Evolutionary conservation across 129 eudicot genomes (phyloP), one percentile per base, ranked within the genome.

Genomic region (Helianthus tuberosus): DNA sequence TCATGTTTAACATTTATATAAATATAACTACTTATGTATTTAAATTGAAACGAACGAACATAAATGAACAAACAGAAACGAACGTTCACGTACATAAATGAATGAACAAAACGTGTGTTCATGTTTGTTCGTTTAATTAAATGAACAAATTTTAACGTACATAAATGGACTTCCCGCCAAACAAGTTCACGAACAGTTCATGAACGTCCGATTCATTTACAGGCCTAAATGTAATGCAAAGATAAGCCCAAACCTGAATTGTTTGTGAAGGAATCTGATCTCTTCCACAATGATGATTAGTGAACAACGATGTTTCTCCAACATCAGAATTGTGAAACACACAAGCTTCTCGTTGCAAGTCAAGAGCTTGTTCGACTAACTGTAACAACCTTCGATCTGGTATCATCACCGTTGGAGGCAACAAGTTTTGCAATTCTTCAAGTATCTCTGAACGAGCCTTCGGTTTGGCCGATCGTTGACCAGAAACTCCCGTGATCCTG

Each of bases 241-340:
- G 29, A 61, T 32, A n/a, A n/a, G 41, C 46, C 17, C 73, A 43
- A 15, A 89, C 98, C 96, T 92, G 96, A 63, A 82, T 58, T 16
- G 96, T 93, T 69, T 76, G 91, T 66, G 86, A 87, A 74, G 98
- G 98, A 66, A 93, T 90, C 25, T 83, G 76, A 51, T 83, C 91
- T 77, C 79, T 80, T 78, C 97, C 97, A 79, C 98, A 93, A 58
- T 81, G 90, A 83, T 93, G 98, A 68, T 93, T 93, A 38, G 89
- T 41, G 59, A 82, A 88, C 80, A 93, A 71, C 13, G 98, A 90
- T 58, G 90, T 86, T 66, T 88, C 91, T 43, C 78, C 83, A 69
- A 51, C 86, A 43, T 77, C 78, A 69, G 96, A 84, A 80, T 93
- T 93, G 75, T 93, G 98, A 85, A 79, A 90, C 82, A 84, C 68